phyloP scores from a whole-genome alignment of 768 basidiomycete species.

The Amanita thiersii region DNA sequence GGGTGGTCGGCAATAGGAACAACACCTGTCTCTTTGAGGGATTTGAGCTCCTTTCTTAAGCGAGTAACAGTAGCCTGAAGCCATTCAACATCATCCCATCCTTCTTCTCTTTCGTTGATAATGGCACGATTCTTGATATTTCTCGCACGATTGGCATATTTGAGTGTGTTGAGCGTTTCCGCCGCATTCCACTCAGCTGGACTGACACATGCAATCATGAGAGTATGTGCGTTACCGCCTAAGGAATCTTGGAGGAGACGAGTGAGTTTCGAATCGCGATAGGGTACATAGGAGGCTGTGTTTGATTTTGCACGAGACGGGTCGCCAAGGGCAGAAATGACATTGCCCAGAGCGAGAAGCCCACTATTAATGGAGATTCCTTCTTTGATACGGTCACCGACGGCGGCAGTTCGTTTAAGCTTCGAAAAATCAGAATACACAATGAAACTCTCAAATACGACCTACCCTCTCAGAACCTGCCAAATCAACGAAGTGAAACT shows the following conservation, averaged over 20 bases:
- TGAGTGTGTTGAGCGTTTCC: constrained; percentile 92
- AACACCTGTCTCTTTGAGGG: constrained; percentile 60
- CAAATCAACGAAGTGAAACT: constrained; percentile 98
- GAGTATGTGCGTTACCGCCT: constrained; percentile 94
- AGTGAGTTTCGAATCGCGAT: constrained; percentile 97
- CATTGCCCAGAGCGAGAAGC: constrained; percentile 92
- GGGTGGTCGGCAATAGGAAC: constrained; percentile 20
- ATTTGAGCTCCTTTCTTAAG: constrained; percentile 80
- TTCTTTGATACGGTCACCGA: constrained; percentile 94
- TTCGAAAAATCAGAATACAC: constrained; percentile 22
- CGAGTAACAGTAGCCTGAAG: constrained; percentile 81
- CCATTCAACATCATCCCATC: constrained; percentile 99
- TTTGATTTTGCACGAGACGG: constrained; percentile 80
- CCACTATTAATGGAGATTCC: constrained; percentile 99
- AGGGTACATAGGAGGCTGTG: constrained; percentile 86
- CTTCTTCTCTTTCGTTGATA: constrained; percentile 91
- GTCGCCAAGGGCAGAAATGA: constrained; percentile 96
- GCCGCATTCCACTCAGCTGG: constrained; percentile 91
- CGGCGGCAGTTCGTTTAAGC: constrained; percentile 94
- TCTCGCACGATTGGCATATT: constrained; percentile 94
- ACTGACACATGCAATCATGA: constrained; percentile 98
- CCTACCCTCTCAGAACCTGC: constrained; percentile 92
- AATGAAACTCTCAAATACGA: constrained; percentile 9
- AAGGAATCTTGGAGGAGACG: constrained; percentile 93
- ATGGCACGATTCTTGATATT: constrained; percentile 96